Evolutionary conservation across 805 yeast species (phyloP).

Genomic region (Schizosaccharomyces japonicus): DNA sequence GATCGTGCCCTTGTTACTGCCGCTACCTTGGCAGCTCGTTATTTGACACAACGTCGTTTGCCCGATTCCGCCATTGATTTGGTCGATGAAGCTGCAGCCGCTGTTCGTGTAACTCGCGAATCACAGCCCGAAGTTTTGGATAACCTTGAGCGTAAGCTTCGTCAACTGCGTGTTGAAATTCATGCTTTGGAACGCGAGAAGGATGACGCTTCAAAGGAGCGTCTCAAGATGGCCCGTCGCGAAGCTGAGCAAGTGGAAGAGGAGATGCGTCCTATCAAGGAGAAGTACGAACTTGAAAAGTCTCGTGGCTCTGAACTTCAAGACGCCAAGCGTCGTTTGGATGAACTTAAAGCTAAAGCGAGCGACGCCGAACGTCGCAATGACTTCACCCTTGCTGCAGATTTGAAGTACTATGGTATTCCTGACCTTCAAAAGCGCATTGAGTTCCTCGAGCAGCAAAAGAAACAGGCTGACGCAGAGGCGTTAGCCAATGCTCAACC

Average conservation of each 20-base stretch:
- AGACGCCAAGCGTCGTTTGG: conserved; percentile 65
- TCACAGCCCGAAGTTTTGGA: conserved; percentile 94
- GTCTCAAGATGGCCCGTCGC: conserved; percentile 55
- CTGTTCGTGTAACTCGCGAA: conserved; percentile 94
- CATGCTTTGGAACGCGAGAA: conserved; percentile 83
- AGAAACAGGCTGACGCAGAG: conserved; percentile 28
- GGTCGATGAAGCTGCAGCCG: conserved; percentile 87
- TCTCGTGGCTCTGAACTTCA: conserved; percentile 80
- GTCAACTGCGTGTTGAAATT: conserved; percentile 80
- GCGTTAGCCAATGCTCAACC: conserved; percentile 16
- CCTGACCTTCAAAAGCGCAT: conserved; percentile 72
- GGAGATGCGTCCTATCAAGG: conserved; percentile 61
- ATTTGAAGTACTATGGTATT: conserved; percentile 86
- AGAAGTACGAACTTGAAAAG: conserved; percentile 64
- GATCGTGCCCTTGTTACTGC: conserved; percentile 88
- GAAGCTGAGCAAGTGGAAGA: conserved; percentile 68
- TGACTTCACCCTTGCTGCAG: conserved; percentile 86
- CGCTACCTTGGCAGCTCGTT: conserved; percentile 81
- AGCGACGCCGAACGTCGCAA: conserved; percentile 91
- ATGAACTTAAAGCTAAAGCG: conserved; percentile 81
- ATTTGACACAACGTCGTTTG: conserved; percentile 77
- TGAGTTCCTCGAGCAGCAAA: conserved; percentile 50
- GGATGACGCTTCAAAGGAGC: conserved; percentile 56
- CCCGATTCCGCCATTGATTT: conserved; percentile 95
- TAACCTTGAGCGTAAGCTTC: conserved; percentile 74